These are phyloP conservation scores for Mucor ambiguus DNA, from an alignment of 371 early-diverging fungal genomes.

Conservation along the genomic window DNA sequence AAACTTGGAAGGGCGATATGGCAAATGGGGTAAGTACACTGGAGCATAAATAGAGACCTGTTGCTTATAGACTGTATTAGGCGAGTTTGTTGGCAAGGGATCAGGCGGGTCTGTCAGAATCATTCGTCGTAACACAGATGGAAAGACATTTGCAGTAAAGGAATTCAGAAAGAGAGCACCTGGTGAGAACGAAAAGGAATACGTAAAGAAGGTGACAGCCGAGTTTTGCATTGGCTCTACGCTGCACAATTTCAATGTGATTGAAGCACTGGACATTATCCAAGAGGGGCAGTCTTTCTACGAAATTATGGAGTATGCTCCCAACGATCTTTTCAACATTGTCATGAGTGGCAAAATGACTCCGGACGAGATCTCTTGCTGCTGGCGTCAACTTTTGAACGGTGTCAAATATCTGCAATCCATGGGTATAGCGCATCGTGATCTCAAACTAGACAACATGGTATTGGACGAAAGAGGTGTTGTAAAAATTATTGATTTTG, in stretches of 20 bases:
- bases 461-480: slow-evolving; percentile 66
- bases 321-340: slow-evolving; percentile 70
- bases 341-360: slow-evolving; percentile 67
- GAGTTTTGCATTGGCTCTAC: slow-evolving; percentile 85
- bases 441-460: slow-evolving; percentile 86
- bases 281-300: slow-evolving; percentile 61
- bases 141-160: slow-evolving; percentile 75
- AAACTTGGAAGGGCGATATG: slow-evolving; percentile 38
- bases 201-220: slow-evolving; percentile 77
- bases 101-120: slow-evolving; percentile 77
- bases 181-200: slow-evolving; percentile 72
- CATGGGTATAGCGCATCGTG: slow-evolving; percentile 83
- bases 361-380: slow-evolving; percentile 61
- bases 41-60: slow-evolving; percentile 21
- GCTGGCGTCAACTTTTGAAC: slow-evolving; percentile 71
- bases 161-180: slow-evolving; percentile 71
- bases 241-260: slow-evolving; percentile 80
- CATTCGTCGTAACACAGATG: slow-evolving; percentile 54
- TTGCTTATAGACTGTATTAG: slow-evolving; percentile 19
- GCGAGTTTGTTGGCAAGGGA: slow-evolving; percentile 66
- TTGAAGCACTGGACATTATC: slow-evolving; percentile 81
- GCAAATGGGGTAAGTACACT: slow-evolving; percentile 45
- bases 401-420: slow-evolving; percentile 73
- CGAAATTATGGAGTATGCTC: slow-evolving; percentile 83
- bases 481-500: slow-evolving; percentile 92